Evolutionary conservation across 2,329 filamentous ascomycete species (phyloP).

Genomic region (Endoconidiophora laricicola): DNA sequence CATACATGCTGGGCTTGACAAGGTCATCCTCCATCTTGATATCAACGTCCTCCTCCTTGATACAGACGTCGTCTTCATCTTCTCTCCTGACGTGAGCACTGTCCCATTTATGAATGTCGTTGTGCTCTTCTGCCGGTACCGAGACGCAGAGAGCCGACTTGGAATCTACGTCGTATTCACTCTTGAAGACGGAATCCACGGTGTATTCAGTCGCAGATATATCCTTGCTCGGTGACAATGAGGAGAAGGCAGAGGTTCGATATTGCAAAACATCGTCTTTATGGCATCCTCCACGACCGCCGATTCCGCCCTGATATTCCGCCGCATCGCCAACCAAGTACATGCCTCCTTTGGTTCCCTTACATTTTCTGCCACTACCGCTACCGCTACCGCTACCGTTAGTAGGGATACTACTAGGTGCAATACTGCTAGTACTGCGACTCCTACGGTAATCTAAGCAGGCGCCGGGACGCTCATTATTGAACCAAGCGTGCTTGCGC

Average conservation of each 20-base stretch:
- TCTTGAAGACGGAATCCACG: too few species aligned
- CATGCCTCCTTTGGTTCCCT: background rate
- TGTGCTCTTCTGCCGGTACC: background rate
- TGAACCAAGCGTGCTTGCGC: constrained; percentile 25
- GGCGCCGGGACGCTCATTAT: constrained; percentile 15
- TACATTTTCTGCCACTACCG: background rate
- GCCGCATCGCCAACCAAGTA: too few species aligned
- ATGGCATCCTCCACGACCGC: background rate
- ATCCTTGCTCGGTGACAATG: too few species aligned
- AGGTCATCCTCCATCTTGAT: background rate
- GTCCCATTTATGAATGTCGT: background rate
- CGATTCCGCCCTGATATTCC: background rate
- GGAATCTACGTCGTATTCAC: too few species aligned
- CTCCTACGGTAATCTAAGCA: background rate
- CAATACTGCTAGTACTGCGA: background rate
- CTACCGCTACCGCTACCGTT: background rate
- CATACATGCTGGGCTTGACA: background rate
- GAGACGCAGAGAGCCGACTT: too few species aligned
- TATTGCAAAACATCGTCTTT: too few species aligned
- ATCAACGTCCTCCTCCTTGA: background rate
- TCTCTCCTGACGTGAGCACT: background rate
- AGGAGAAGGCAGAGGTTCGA: too few species aligned
- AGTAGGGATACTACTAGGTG: background rate
- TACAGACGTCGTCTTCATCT: background rate
- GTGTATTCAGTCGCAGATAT: too few species aligned